Evolutionary conservation across 306 rosid genomes (phyloP), one percentile per base, ranked within the genome.

Genomic region (Trifolium subterraneum): DNA sequence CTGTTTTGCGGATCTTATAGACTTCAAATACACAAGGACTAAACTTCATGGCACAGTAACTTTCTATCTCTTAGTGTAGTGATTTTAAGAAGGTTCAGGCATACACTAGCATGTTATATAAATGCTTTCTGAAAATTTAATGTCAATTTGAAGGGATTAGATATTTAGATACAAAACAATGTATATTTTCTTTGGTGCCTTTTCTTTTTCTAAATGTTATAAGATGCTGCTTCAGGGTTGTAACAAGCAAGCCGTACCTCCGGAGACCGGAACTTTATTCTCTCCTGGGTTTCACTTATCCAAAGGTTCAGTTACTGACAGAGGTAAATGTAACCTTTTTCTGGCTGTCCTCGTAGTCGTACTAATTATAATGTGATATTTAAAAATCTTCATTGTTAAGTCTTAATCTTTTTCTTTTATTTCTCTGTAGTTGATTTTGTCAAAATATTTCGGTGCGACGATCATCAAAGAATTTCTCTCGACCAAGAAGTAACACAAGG

Each of bases 281-380:
- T 95, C 99, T 81, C 99, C 98, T 38, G 78, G 86, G 48, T 95
- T 92, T 85, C 98, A 90, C 73, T 73, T 83, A 64, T 75, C 93
- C 25, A 89, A 85, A 76, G 91, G 87, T 48, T 69, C 74, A 72
- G 73, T 82, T 35, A 79, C 79, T 56, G 86, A 84, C 68, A 87
- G 86, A 92, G 99, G 99, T 95, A 88, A 84, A 75, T 81, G 75
- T 2, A 48, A 39, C 33, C 29, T 56, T 55, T 64, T 79, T 51
- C 72, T 72, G 44, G 50, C 65, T 79, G 63, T 44, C 44, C 20
- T 29, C 20, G 8, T 42, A 38, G 14, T 48, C 6, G 41, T 70
- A 3, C 70, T 78, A 29, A 38, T 76, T 84, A 56, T 72, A 63
- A 41, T 76, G 60, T 47, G 27, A 77, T 70, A 31, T 64, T 83